phyloP scores from a whole-genome alignment of 768 basidiomycete genomes.

The Russula dissimulans region DNA sequence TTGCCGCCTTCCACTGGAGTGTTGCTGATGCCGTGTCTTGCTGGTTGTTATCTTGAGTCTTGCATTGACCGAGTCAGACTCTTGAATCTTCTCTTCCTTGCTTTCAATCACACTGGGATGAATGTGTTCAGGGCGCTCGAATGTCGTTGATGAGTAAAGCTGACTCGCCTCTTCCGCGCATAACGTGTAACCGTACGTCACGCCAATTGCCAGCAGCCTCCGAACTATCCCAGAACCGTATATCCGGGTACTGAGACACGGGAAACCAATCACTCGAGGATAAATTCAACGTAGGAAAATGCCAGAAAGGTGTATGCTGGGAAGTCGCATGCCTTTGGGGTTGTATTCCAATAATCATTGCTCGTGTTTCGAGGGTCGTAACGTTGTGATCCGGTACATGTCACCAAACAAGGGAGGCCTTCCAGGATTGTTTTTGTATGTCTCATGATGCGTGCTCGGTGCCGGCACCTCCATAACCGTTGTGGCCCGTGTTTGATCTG shows the following conservation, averaged over 20 bases:
- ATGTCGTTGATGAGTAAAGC: background rate
- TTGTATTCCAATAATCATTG: background rate
- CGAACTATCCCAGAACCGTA: background rate
- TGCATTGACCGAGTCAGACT: background rate
- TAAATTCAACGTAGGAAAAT: background rate
- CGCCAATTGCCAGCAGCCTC: background rate
- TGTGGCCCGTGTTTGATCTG: background rate
- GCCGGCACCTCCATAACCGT: background rate
- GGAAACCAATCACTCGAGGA: background rate
- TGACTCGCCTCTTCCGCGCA: background rate
- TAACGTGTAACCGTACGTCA: background rate
- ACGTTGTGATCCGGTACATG: too few relatives aligned
- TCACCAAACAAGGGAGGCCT: background rate
- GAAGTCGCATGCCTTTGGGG: background rate
- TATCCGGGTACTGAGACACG: too few relatives aligned
- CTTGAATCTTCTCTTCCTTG: slow-evolving; percentile 5
- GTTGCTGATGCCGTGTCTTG: background rate
- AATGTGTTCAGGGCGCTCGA: slow-evolving; percentile 1
- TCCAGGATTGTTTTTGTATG: slow-evolving; percentile 2
- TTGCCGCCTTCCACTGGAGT: background rate
- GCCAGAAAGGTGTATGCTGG: background rate
- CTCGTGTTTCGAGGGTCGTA: slow-evolving; percentile 2
- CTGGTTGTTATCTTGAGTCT: background rate
- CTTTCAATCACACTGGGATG: slow-evolving; percentile 1
- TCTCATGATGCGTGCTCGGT: background rate